These are phyloP conservation scores for Suillus decipiens DNA, from an alignment of 768 basidiomycete genomes.

Conservation along the genomic window DNA sequence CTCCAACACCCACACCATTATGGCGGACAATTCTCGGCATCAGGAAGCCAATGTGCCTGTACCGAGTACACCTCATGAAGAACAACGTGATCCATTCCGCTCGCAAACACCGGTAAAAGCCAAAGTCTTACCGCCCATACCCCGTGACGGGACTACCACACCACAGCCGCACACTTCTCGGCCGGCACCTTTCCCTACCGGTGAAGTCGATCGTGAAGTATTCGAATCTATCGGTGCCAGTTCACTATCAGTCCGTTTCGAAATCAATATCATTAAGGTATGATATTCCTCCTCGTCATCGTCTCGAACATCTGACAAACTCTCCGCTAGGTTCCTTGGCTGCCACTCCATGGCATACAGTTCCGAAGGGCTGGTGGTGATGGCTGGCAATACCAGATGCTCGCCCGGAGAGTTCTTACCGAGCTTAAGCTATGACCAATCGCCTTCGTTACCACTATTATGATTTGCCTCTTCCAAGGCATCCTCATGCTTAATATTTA, in stretches of 20 bases:
- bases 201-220: conserved; percentile 64
- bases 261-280: conserved; percentile 97
- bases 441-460: not conserved
- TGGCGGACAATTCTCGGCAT: conserved; percentile 37
- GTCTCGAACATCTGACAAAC: conserved; percentile 7
- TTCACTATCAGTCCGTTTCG: conserved; percentile 88
- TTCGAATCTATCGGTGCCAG: conserved; percentile 77
- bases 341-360: conserved; percentile 93
- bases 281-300: conserved; percentile 3
- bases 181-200: conserved; percentile 59
- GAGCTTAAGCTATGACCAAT: conserved; percentile 76
- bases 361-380: conserved; percentile 90
- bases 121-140: conserved; percentile 79
- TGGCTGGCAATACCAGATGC: conserved; percentile 97
- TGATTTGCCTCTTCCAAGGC: conserved; percentile 5
- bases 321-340: conserved; percentile 75
- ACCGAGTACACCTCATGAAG: conserved; percentile 25
- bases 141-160: conserved; percentile 59
- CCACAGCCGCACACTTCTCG: conserved; percentile 39
- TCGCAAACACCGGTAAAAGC: conserved; percentile 55
- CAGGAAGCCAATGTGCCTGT: conserved; percentile 27
- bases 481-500: conserved; percentile 20
- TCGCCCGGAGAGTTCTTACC: conserved; percentile 84
- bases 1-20: conserved; percentile 48
- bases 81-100: conserved; percentile 38